phyloP scores from a whole-genome alignment of 192 early-diverging fungal genomes.

The Coemansia sp. region DNA sequence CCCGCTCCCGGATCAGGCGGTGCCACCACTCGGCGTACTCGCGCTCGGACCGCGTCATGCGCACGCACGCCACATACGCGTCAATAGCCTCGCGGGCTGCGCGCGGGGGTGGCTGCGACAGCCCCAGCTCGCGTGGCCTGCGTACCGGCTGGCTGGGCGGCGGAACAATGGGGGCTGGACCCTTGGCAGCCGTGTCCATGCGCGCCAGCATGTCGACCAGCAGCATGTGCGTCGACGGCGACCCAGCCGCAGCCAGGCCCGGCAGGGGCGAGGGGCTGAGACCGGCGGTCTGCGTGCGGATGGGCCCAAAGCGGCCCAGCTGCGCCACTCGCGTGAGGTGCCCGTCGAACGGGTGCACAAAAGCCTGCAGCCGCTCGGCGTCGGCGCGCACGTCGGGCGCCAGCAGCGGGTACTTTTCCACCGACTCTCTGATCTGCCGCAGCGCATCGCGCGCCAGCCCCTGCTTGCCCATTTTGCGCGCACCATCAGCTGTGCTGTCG shows the following conservation, averaged over 20 bases:
- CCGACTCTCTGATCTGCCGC: constrained; percentile 30
- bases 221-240: constrained; percentile 27
- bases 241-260: neutral
- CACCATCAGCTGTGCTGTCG: neutral
- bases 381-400: constrained; percentile 13
- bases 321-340: constrained; percentile 39
- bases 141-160: neutral
- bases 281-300: constrained; percentile 10
- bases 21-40: constrained; percentile 57
- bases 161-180: neutral
- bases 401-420: constrained; percentile 37
- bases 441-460: constrained; percentile 46
- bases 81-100: constrained; percentile 30
- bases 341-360: constrained; percentile 53
- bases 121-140: constrained; percentile 11
- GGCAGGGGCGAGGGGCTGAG: neutral
- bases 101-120: constrained; percentile 22
- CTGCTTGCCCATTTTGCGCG: neutral
- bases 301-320: constrained; percentile 35
- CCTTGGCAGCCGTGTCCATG: neutral
- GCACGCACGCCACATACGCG: constrained; percentile 24
- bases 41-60: constrained; percentile 39
- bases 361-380: constrained; percentile 24
- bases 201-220: constrained; percentile 28
- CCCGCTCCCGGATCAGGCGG: constrained; percentile 34